Evolutionary conservation across 495 filamentous ascomycete species (phyloP), one percentile per base, ranked within the genome.

Genomic region (Pyrenopolyporus hunteri): DNA sequence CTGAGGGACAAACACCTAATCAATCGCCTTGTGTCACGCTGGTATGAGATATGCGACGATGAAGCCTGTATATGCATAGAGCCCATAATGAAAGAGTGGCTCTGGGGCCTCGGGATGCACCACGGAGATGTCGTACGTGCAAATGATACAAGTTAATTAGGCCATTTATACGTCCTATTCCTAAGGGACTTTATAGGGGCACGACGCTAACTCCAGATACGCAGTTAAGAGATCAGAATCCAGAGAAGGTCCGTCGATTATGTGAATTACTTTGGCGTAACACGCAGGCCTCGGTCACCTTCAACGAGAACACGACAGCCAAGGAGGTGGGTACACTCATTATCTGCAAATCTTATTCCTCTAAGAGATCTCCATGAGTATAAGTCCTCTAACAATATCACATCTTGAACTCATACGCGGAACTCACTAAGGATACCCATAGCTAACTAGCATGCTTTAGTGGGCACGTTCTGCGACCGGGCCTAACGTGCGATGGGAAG

Each of bases 61-160:
- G 54, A 63, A 29, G 55, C 55, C n/a, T 64, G 63, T 23, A 57
- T 73, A 29, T 66, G 59, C 19, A 64, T 67, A 35, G 68, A 71
- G 39, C 68, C 68, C 20, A 66, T 73, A 11, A 63, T 73, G 70
- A 73, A 68, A 57, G 62, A 70, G 25, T 73, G 70, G 70, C 59
- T 73, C 3, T 45, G 56, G 42, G 65, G 63, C 2, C 52, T 73
- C 3, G 63, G 68, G 49, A 32, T 59, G 23, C 46, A 67, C 14
- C 52, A 69, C 19, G 57, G 51, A 19, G 60, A 68, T 23, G 51
- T 56, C 2, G 62, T 65, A 60, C 55, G 62, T 65, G 51, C 37
- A 19, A 22, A 20, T 11, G 17, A 32, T 29, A 16, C 6, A 16
- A 46, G 16, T 33, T 17, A 25, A 7, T 25, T 5, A 4, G 14